These are phyloP conservation scores for Gracilaria gracilis DNA, from an alignment of 23 red algal species.

Conservation along the genomic window DNA sequence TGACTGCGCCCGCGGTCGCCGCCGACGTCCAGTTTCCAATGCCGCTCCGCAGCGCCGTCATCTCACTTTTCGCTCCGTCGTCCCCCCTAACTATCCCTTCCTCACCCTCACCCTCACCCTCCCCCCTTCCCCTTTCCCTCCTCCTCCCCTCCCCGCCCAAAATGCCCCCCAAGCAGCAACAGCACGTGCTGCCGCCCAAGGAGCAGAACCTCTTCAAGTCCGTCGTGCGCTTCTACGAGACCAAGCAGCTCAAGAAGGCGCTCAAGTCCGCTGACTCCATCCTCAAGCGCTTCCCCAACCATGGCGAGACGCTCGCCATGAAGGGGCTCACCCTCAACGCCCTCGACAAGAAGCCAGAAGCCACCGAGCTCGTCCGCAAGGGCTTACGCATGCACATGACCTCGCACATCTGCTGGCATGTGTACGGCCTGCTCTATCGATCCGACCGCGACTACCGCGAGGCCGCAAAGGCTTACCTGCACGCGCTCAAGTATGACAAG, in stretches of 20 bases:
- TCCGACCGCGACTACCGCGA: conserved; percentile 90
- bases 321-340: conserved; percentile 84
- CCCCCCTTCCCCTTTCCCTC: not conserved
- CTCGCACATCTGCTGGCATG: conserved; percentile 95
- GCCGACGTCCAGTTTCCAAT: not conserved
- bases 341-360: conserved; percentile 89
- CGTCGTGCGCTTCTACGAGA: conserved; percentile 91
- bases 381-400: conserved; percentile 84
- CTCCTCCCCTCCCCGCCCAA: not conserved
- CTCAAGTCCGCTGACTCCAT: conserved; percentile 93
- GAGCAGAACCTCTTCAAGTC: conserved; percentile 90
- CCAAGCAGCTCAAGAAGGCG: conserved; percentile 97
- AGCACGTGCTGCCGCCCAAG: conserved; percentile 81
- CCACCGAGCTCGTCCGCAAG: conserved; percentile 83
- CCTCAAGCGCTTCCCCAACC: conserved; percentile 87
- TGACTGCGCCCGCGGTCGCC: not conserved
- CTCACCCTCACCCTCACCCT: not conserved
- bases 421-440: conserved; percentile 93
- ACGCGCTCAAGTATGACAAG: conserved; percentile 87
- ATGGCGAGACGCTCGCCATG: conserved; percentile 99
- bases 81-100: not conserved
- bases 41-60: not conserved
- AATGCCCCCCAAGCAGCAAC: conserved; percentile 13
- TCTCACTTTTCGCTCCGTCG: not conserved
- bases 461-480: conserved; percentile 90